These are phyloP conservation scores for Fagopyrum tataricum DNA, from an alignment of 148 eudicot genomes.

Conservation along the genomic window DNA sequence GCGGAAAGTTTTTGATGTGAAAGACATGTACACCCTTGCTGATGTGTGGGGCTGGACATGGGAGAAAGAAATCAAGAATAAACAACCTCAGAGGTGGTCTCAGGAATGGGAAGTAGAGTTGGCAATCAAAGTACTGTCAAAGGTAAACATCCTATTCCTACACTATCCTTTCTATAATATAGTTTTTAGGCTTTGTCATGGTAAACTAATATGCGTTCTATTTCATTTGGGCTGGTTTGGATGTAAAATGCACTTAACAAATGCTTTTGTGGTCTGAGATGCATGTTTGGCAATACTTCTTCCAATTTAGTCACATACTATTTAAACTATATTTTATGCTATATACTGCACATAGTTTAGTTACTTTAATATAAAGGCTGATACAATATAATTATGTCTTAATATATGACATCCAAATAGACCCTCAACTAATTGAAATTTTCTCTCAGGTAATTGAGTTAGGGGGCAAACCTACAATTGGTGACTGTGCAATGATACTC, in stretches of 20 bases:
- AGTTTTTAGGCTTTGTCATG: background rate
- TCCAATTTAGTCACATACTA: too few species aligned
- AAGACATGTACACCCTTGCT: slow-evolving; percentile 93
- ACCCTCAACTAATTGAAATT: background rate
- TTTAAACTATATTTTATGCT: too few species aligned
- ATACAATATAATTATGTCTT: too few species aligned
- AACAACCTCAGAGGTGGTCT: slow-evolving; percentile 76
- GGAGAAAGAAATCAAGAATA: slow-evolving; percentile 84
- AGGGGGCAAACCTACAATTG: slow-evolving; percentile 93
- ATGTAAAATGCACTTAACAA: too few species aligned
- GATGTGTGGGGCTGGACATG: slow-evolving; percentile 99
- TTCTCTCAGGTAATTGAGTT: slow-evolving; percentile 74
- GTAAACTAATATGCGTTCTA: background rate
- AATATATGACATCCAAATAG: too few species aligned
- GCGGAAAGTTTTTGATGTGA: slow-evolving; percentile 65
- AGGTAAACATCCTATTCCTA: slow-evolving; percentile 35
- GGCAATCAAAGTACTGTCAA: slow-evolving; percentile 72
- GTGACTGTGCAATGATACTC: slow-evolving; percentile 92
- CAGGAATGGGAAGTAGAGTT: slow-evolving; percentile 98
- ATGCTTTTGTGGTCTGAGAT: too few species aligned
- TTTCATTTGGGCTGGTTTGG: background rate
- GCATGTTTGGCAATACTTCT: too few species aligned
- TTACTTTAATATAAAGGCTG: too few species aligned
- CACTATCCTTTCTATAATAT: background rate
- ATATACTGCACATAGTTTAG: too few species aligned